Base-by-base conservation (phyloP, 495 filamentous ascomycete species). In the Penicillium coffeae region DNA sequence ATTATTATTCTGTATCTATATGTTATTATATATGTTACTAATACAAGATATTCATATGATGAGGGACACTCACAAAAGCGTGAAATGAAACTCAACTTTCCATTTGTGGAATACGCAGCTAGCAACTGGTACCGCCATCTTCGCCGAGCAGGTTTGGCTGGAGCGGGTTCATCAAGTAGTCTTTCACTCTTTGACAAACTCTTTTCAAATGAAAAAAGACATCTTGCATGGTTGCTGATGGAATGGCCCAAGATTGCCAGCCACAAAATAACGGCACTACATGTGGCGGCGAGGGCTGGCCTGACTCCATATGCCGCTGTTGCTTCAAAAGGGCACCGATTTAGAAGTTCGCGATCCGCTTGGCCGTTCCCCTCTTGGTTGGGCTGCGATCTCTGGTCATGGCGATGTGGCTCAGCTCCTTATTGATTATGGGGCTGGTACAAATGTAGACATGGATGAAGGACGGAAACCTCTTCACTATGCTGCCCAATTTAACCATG, bases 391-490 rank as follows among this genome's bases (percentile, higher is more conserved):
- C 3, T 21, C 18, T 41, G 61, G 65, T 8, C 51, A 66, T 41
- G 38, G 27, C 2, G 54, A 53, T 12, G 47, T 59, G 32, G 51
- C 55, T 3, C 16, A 45, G n/a, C 2, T 63, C 15, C 52, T 71
- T 12, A 32, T 69, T 16, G 19, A 61, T 6, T 39, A 47, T 43
- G 63, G 60, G 2, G 59, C 58, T 12, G 43, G 59, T 13, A 39
- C 52, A 3, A 52, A 61, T 42, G 37, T 10, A 21, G 37, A 58
- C 16, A 52, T 52, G 10, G 20, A 45, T 9, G n/a, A 40, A 36
- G 62, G 65, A 42, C 37, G 46, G 7, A 58, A 55, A 34, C 62
- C 64, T 5, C 37, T 70, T 19, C 64, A 71, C 47, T 12, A 45
- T 15, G 67, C 65, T 34, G 64, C 62, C 9, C 43, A 12, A 12